Evolutionary conservation across 202 grass and related monocot genomes (phyloP).

Genomic region (Zizania palustris): DNA sequence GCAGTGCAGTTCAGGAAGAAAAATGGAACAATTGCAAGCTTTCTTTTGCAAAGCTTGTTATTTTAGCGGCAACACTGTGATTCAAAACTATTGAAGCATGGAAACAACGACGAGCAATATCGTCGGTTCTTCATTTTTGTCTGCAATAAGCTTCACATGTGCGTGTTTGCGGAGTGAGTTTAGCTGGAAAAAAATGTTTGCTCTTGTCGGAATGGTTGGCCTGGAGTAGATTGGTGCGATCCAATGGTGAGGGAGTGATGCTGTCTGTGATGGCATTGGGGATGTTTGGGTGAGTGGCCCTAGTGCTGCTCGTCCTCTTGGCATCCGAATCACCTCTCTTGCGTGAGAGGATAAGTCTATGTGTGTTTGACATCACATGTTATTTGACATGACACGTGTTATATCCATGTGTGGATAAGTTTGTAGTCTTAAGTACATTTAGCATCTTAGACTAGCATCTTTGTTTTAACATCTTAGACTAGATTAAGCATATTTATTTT

Average conservation of each 20-base stretch:
- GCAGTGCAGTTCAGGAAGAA: constrained; percentile 3
- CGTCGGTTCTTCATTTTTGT: not conserved
- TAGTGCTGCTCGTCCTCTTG: not conserved
- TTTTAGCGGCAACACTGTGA: not conserved
- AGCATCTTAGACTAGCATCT: no score
- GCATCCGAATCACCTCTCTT: constrained; percentile 13
- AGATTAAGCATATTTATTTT: no score
- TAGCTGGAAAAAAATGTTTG: not conserved
- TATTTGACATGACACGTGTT: no score
- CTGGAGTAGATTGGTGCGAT: constrained; percentile 43
- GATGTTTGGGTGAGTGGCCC: constrained; percentile 13
- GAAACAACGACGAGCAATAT: constrained; percentile 5
- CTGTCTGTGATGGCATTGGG: constrained; percentile 17
- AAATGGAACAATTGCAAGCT: not conserved
- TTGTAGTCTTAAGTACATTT: no score
- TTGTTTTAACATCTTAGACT: no score
- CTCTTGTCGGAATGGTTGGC: constrained; percentile 44
- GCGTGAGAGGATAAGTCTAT: no score
- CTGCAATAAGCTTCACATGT: constrained; percentile 25
- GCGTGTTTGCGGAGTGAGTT: not conserved
- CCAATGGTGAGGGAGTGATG: constrained; percentile 39
- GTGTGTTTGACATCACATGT: no score
- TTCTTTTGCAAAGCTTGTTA: not conserved
- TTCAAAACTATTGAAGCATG: no score
- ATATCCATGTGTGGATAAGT: no score